Percentiles rank a stretch among this genome's conserved stretches.
These are phyloP conservation scores for Populus hybrid DNA, from an alignment of 441 rosid species.

Conservation along the genomic window DNA sequence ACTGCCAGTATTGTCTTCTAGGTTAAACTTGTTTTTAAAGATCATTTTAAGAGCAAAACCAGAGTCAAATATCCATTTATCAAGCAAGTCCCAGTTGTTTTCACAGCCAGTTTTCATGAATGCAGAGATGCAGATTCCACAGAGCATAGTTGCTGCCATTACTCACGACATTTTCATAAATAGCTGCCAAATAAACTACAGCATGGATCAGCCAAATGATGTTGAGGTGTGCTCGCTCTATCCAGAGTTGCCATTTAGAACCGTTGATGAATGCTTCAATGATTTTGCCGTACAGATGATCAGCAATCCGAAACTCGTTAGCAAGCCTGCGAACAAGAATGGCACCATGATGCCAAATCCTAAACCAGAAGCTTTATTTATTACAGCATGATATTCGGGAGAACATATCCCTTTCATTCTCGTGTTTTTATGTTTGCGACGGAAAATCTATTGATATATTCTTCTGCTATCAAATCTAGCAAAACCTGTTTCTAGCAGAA, in stretches of 20 bases:
- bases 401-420: neutral
- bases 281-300: conserved; percentile 7
- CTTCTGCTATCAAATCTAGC: neutral
- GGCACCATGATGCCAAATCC: neutral
- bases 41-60: neutral
- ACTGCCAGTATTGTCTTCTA: too few species aligned
- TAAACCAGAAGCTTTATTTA: neutral
- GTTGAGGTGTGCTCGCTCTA: conserved; percentile 26
- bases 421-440: neutral
- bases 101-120: neutral
- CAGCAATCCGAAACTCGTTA: neutral
- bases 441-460: neutral
- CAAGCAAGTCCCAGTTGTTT: neutral
- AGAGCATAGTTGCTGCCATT: conserved; percentile 34
- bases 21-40: too few species aligned
- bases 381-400: neutral
- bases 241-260: conserved; percentile 22
- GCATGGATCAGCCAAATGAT: conserved; percentile 20
- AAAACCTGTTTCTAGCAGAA: neutral
- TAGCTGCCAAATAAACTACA: conserved; percentile 34
- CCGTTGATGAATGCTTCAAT: conserved; percentile 33
- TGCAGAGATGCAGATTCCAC: conserved; percentile 34
- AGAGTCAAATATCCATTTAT: neutral
- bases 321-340: neutral
- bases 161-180: conserved; percentile 42